Evolutionary conservation across 306 rosid species (phyloP).

Genomic region (Quercus suber): DNA sequence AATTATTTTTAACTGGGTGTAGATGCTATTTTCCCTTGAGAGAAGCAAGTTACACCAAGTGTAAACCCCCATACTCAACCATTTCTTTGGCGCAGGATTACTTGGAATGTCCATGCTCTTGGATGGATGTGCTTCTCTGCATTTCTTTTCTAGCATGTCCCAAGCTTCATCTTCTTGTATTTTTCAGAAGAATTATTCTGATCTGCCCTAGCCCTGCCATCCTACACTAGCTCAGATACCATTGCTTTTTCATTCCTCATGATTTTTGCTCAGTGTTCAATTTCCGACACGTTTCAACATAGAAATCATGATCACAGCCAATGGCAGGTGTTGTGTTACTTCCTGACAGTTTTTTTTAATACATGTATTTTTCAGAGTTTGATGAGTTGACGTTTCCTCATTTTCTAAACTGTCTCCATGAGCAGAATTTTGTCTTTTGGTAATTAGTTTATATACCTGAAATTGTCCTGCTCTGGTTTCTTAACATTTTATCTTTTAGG

Average conservation of each 20-base stretch:
- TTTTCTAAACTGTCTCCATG: constrained; percentile 11
- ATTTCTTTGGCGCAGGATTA: constrained; percentile 94
- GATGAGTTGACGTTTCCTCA: constrained; percentile 25
- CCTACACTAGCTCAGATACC: constrained; percentile 70
- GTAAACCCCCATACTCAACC: constrained; percentile 67
- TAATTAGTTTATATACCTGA: not conserved
- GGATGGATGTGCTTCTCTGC: constrained; percentile 82
- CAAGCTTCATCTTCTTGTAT: constrained; percentile 70
- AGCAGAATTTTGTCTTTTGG: constrained; percentile 6
- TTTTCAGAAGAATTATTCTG: constrained; percentile 71
- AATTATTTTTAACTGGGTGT: constrained; percentile 48
- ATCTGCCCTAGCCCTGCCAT: constrained; percentile 78
- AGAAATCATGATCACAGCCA: constrained; percentile 68
- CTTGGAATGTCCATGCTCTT: constrained; percentile 85
- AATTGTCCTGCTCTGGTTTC: constrained; percentile 19
- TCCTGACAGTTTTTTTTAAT: constrained; percentile 41
- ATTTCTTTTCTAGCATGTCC: constrained; percentile 83
- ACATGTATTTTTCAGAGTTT: constrained; percentile 25
- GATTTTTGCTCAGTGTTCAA: constrained; percentile 84
- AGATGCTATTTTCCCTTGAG: constrained; percentile 46
- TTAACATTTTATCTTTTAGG: constrained; percentile 45
- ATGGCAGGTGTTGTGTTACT: constrained; percentile 85
- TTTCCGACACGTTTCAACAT: constrained; percentile 84
- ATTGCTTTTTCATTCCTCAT: constrained; percentile 89
- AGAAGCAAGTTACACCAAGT: constrained; percentile 48